Conservation (phyloP, 495 filamentous ascomycete species). For the Tuber borchii region DNA sequence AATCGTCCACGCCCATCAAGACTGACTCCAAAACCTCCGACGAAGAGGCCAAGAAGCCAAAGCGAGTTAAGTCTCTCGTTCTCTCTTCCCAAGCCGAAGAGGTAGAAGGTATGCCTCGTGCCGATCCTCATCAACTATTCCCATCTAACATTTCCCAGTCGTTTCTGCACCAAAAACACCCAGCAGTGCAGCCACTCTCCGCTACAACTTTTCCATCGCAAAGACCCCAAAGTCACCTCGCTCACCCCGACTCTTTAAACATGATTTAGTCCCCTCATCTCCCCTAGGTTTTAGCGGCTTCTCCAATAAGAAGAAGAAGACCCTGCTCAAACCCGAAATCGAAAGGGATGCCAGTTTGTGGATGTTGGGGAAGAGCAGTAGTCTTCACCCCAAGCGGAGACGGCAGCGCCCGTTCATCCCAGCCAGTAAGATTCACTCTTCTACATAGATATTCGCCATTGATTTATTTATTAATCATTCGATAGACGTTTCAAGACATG, state of each 20-base stretch:
- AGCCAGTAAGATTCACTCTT: slow-evolving; percentile 25
- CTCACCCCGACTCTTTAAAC: slow-evolving; percentile 4
- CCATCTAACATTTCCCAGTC: slow-evolving; percentile 3
- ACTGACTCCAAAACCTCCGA: neutral
- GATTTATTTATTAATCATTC: slow-evolving; percentile 12
- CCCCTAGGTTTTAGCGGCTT: neutral
- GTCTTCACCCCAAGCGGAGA: slow-evolving; percentile 12
- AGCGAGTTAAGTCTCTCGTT: neutral
- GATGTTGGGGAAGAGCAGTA: neutral
- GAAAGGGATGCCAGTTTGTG: slow-evolving; percentile 10
- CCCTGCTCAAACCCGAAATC: slow-evolving; percentile 33
- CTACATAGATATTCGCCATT: neutral
- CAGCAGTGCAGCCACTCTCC: neutral
- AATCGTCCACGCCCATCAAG: neutral
- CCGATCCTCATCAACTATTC: neutral
- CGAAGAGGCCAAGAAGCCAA: neutral
- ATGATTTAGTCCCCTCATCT: neutral
- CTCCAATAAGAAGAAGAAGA: slow-evolving; percentile 12
- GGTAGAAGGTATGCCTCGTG: neutral
- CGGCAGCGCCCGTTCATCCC: slow-evolving; percentile 31
- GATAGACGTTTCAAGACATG: slow-evolving; percentile 38
- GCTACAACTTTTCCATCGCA: neutral
- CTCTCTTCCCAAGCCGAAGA: neutral
- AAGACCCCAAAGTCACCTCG: slow-evolving; percentile 3
- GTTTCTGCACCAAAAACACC: neutral